phyloP scores from a whole-genome alignment of 805 yeast species.

The Candida peoriensis region DNA sequence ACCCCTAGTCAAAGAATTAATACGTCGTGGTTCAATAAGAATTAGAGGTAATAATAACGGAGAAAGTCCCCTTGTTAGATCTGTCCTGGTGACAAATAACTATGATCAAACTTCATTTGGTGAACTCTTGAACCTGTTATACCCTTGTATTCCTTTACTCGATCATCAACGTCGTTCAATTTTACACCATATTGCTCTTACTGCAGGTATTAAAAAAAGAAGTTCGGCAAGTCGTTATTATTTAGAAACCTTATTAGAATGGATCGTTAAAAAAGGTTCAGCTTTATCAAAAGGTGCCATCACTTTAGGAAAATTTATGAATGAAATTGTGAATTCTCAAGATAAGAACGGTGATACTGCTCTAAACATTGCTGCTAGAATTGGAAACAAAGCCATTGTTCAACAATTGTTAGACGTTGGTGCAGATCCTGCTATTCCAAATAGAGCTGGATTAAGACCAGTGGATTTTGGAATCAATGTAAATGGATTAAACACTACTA shows the following conservation, averaged over 20 bases:
- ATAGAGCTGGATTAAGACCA: constrained; percentile 84
- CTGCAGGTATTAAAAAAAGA: constrained; percentile 73
- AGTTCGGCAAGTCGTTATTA: constrained; percentile 70
- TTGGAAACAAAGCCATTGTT: constrained; percentile 76
- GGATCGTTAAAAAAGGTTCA: constrained; percentile 61
- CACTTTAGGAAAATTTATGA: constrained; percentile 53
- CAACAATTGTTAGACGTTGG: constrained; percentile 82
- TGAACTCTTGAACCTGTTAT: constrained; percentile 62
- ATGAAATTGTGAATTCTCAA: constrained; percentile 76
- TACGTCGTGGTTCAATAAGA: constrained; percentile 62
- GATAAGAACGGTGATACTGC: constrained; percentile 96
- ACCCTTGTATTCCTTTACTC: constrained; percentile 62
- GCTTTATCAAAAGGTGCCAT: constrained; percentile 40
- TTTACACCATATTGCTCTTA: constrained; percentile 79
- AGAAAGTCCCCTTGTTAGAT: constrained; percentile 80
- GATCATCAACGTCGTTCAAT: constrained; percentile 76
- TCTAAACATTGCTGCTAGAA: constrained; percentile 83
- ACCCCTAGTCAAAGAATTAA: constrained; percentile 61
- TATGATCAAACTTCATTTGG: constrained; percentile 75
- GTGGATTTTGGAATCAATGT: constrained; percentile 74
- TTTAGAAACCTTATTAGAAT: constrained; percentile 64
- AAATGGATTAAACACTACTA: constrained; percentile 18
- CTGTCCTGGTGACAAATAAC: constrained; percentile 79
- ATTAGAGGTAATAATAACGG: constrained; percentile 77
- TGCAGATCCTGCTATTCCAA: constrained; percentile 74